phyloP scores from a whole-genome alignment of 176 grass and related monocot genomes.

The Echinochloa phyllopogon region DNA sequence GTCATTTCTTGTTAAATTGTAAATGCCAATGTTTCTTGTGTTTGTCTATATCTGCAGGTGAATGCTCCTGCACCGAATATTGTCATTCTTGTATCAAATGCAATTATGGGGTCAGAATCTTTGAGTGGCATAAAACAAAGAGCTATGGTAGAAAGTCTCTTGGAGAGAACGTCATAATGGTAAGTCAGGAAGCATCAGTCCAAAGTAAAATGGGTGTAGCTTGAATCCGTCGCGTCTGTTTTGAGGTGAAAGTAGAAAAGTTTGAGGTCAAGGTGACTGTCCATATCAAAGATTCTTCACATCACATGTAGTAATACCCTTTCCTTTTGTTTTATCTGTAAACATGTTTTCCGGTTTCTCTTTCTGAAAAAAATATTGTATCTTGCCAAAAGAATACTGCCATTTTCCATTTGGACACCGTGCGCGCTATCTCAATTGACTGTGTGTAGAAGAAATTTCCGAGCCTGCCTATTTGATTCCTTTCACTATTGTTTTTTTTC shows the following conservation, averaged over 20 bases:
- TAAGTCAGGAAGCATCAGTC: slow-evolving; percentile 27
- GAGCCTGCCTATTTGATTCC: background rate
- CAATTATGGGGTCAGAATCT: slow-evolving; percentile 80
- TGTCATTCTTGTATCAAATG: slow-evolving; percentile 80
- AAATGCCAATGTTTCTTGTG: slow-evolving; percentile 1
- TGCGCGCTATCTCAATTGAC: background rate
- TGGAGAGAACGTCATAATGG: slow-evolving; percentile 68
- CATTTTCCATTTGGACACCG: slow-evolving; percentile 20
- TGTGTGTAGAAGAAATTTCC: background rate
- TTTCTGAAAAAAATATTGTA: background rate
- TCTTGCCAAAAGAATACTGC: background rate
- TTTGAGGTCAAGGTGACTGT: background rate
- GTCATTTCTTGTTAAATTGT: slow-evolving; percentile 27
- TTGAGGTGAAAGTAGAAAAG: background rate
- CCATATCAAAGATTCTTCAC: background rate
- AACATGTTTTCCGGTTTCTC: background rate
- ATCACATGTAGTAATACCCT: background rate
- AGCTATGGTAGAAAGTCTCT: slow-evolving; percentile 81
- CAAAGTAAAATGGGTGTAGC: background rate
- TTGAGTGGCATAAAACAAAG: slow-evolving; percentile 76
- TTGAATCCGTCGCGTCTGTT: background rate
- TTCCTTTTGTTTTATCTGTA: background rate
- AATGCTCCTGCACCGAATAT: slow-evolving; percentile 76
- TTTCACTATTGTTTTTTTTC: background rate
- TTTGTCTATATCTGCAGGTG: slow-evolving; percentile 55